Base-by-base conservation (phyloP, 1,284 basidiomycete genomes). In the Ganoderma sinense region DNA sequence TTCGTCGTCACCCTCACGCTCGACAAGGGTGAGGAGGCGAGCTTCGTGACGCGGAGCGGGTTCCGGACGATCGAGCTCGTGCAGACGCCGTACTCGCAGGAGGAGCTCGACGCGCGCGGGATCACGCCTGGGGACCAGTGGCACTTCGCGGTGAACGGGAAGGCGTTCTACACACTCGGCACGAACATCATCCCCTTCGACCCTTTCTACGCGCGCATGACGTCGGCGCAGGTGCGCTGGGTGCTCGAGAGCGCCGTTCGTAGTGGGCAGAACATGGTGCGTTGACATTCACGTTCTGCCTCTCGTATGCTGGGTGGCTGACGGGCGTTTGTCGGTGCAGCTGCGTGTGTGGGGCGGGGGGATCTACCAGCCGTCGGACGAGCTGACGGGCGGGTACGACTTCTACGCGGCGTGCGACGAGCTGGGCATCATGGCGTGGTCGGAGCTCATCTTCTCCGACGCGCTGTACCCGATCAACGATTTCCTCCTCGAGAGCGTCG, bases 381-480 rank as follows among this genome's bases (percentile, higher is more conserved):
- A 78, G 66, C 73, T 78, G 41, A 85, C 86, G 2, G 88, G 87
- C 33, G 83, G 84, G 8, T 89, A 89, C 75, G 83, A 87, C 71
- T 87, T 91, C 71, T 88, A 89, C 76, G 83, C 86, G 1, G 76
- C 87, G 31, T 90, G 88, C 75, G 89, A 91, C 75, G 88, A 90
- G 74, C 81, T 90, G 0, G 89, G 90, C 8, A 87, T 91, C 69
- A 79, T 91, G 61, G 88, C 85, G 3, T 91, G 90, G 90, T 88
- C 88, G 3, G 90, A 91, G 74, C 84, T 89, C 64, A 88, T 89
- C 65, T 91, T 90, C 78, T 90, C 89, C 1, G 88, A 89, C 70
- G 81, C 86, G 1, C 74, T 88, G n/a, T 88, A 87, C 73, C 86
- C 89, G 0, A 84, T 87, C 75, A 86, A 90, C 66, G 79, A 82